phyloP scores from a whole-genome alignment of 441 rosid genomes.

The Erysimum pusillum region DNA sequence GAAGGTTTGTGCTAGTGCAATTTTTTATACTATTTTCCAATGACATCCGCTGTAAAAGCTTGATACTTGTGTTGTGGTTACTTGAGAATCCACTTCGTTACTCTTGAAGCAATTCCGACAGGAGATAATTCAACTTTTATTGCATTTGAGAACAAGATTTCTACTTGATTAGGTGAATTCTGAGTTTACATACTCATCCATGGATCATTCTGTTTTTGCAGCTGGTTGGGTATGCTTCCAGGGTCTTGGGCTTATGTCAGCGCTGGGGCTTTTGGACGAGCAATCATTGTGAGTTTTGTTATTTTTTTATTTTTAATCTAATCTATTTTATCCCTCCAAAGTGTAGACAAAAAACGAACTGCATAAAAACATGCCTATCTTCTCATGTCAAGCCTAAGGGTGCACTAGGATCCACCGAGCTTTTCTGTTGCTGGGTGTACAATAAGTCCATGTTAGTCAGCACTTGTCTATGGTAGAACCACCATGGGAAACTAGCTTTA shows the following conservation, averaged over 20 bases:
- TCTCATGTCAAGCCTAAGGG: constrained; percentile 26
- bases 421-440: constrained; percentile 13
- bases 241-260: constrained; percentile 99
- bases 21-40: constrained; percentile 12
- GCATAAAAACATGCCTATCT: background rate
- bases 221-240: constrained; percentile 99
- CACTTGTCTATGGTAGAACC: constrained; percentile 14
- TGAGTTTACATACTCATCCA: constrained; percentile 7
- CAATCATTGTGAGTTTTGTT: constrained; percentile 78
- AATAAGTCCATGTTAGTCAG: constrained; percentile 14
- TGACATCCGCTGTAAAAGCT: background rate
- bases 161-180: background rate
- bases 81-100: background rate
- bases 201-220: constrained; percentile 49
- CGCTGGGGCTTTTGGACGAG: constrained; percentile 97
- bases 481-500: constrained; percentile 27
- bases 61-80: background rate
- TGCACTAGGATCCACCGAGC: constrained; percentile 26
- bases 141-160: constrained; percentile 21
- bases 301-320: background rate
- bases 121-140: background rate
- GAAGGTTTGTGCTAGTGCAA: constrained; percentile 67
- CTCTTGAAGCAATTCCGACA: background rate
- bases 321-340: background rate
- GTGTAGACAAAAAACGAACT: background rate